These are phyloP conservation scores for Plantago major DNA, from an alignment of 257 asterid genomes.

Conservation along the genomic window DNA sequence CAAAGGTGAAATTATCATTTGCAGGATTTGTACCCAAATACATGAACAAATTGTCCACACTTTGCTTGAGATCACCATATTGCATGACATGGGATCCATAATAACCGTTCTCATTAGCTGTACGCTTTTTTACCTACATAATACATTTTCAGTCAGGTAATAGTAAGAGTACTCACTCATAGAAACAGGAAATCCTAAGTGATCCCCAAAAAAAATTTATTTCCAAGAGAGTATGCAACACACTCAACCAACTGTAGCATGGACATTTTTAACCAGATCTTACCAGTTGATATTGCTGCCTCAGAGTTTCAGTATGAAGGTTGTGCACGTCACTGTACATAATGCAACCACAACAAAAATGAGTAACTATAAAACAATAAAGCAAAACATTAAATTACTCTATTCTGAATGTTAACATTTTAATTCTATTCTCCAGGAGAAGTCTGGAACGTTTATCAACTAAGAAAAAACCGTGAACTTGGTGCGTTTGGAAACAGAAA, in stretches of 20 bases:
- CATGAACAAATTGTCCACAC: constrained; percentile 39
- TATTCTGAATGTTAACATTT: not conserved
- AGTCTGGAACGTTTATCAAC: too few relatives aligned
- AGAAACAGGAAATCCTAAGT: not conserved
- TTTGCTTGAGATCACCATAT: constrained; percentile 66
- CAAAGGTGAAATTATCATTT: constrained; percentile 59
- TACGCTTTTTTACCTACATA: constrained; percentile 75
- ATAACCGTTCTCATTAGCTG: constrained; percentile 48
- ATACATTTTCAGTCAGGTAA: constrained; percentile 10
- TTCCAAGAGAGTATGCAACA: not conserved
- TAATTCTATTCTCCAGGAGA: not conserved
- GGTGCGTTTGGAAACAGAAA: too few relatives aligned
- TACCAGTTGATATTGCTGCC: constrained; percentile 84
- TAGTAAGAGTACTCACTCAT: not conserved
- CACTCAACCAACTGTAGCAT: not conserved
- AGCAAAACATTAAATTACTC: not conserved
- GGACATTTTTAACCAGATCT: constrained; percentile 22
- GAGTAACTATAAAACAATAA: constrained; percentile 3
- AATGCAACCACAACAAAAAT: constrained; percentile 12
- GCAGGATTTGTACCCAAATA: constrained; percentile 87
- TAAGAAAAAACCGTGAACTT: too few relatives aligned
- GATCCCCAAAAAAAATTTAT: not conserved
- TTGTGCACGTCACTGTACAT: constrained; percentile 79
- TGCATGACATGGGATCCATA: constrained; percentile 95
- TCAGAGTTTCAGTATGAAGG: constrained; percentile 70